Percentiles rank a stretch among this genome's conserved stretches.
phyloP scores from a whole-genome alignment of 768 basidiomycete species.

The Termitomyces sp. region DNA sequence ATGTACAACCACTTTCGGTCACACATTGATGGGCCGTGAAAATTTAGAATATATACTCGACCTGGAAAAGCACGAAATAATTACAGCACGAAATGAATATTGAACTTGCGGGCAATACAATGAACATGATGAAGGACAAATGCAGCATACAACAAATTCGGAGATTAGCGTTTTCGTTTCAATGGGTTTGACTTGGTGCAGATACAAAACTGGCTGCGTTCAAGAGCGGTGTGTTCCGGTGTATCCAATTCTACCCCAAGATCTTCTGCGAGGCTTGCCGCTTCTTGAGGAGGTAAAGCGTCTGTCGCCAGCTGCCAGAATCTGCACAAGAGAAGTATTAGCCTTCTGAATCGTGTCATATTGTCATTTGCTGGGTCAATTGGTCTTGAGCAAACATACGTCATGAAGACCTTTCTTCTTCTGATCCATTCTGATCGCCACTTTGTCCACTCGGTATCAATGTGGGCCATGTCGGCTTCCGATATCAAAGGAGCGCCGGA shows the following conservation, averaged over 20 bases:
- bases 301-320: conserved; percentile 77
- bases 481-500: conserved; percentile 68
- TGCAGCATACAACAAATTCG: neutral
- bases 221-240: conserved; percentile 64
- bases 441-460: conserved; percentile 73
- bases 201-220: conserved; percentile 59
- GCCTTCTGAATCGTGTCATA: neutral
- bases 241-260: conserved; percentile 82
- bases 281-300: conserved; percentile 63
- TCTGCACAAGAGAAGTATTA: conserved; percentile 37
- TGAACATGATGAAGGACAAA: neutral
- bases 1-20: neutral
- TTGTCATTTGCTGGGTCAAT: neutral
- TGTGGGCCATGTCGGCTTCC: conserved; percentile 61
- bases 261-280: conserved; percentile 65
- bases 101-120: neutral
- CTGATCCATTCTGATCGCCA: conserved; percentile 84
- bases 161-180: conserved; percentile 50
- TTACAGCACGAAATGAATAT: neutral
- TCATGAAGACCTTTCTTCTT: conserved; percentile 72
- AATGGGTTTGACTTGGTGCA: conserved; percentile 32
- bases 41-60: neutral
- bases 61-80: neutral
- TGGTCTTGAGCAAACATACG: conserved; percentile 42
- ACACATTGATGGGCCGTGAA: neutral